These are phyloP conservation scores for Wickerhamomyces silvicola DNA, from an alignment of 805 yeast genomes.

Conservation along the genomic window DNA sequence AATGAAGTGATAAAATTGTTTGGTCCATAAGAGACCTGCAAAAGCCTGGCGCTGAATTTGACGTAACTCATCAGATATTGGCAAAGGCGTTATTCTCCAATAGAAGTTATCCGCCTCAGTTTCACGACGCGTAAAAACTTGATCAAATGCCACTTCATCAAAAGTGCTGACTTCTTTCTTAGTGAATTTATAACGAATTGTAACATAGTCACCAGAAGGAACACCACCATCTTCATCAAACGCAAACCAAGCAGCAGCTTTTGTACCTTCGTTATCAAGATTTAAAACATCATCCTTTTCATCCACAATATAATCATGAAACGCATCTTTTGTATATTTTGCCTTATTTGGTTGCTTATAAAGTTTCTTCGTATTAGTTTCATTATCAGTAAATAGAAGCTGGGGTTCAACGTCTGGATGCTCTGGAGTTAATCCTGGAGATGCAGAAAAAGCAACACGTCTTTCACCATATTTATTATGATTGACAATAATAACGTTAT, in stretches of 20 bases:
- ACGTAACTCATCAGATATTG: slow-evolving; percentile 72
- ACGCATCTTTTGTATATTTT: slow-evolving; percentile 77
- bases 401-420: slow-evolving; percentile 66
- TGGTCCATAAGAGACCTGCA: slow-evolving; percentile 90
- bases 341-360: slow-evolving; percentile 49
- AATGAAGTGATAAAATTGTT: slow-evolving; percentile 83
- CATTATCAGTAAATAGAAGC: slow-evolving; percentile 83
- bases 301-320: slow-evolving; percentile 74
- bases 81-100: slow-evolving; percentile 82
- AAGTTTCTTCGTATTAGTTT: slow-evolving; percentile 65
- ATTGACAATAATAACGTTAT: slow-evolving; percentile 47
- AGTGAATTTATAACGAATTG: slow-evolving; percentile 70
- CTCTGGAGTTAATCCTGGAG: slow-evolving; percentile 63
- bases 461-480: slow-evolving; percentile 67
- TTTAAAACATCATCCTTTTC: slow-evolving; percentile 56
- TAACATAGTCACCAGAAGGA: slow-evolving; percentile 82
- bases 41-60: slow-evolving; percentile 89
- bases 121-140: slow-evolving; percentile 59
- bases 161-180: slow-evolving; percentile 37
- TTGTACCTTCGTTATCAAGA: slow-evolving; percentile 69
- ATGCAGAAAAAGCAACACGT: slow-evolving; percentile 64
- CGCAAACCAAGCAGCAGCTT: slow-evolving; percentile 76
- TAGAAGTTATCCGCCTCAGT: slow-evolving; percentile 91
- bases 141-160: slow-evolving; percentile 72
- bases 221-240: slow-evolving; percentile 74